A percentile compares a stretch with the other conserved stretches of the same genome.
These are phyloP conservation scores for Monosporozyma aquatica DNA, from an alignment of 805 yeast species.

Conservation along the genomic window DNA sequence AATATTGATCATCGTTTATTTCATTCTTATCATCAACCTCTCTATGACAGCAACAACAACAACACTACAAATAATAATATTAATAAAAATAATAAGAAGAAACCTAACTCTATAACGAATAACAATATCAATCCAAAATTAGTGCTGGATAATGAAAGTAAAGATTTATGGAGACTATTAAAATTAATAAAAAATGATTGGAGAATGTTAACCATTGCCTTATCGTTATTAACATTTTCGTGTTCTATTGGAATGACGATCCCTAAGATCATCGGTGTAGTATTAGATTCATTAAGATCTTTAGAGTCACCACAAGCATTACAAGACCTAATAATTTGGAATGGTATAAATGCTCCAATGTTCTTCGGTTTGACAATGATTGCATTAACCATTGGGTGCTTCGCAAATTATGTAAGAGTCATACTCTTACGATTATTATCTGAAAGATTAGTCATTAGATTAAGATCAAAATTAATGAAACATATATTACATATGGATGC, in stretches of 20 bases:
- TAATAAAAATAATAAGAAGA: not conserved
- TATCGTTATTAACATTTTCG: constrained; percentile 37
- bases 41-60: not conserved
- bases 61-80: not conserved
- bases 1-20: not conserved
- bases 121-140: constrained; percentile 16
- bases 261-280: constrained; percentile 49
- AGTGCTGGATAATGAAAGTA: constrained; percentile 10
- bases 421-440: constrained; percentile 50
- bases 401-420: constrained; percentile 66
- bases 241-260: constrained; percentile 44
- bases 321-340: constrained; percentile 2
- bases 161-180: constrained; percentile 29
- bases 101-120: not conserved
- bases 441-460: constrained; percentile 75
- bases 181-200: constrained; percentile 39
- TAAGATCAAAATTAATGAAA: constrained; percentile 68
- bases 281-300: constrained; percentile 38
- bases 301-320: not conserved
- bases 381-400: constrained; percentile 55
- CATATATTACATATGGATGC: constrained; percentile 81
- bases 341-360: constrained; percentile 29
- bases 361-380: constrained; percentile 53
- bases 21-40: not conserved
- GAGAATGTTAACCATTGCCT: constrained; percentile 36